Evolutionary conservation across 1,284 basidiomycete species (phyloP).

Genomic region (Tilletia walkeri): DNA sequence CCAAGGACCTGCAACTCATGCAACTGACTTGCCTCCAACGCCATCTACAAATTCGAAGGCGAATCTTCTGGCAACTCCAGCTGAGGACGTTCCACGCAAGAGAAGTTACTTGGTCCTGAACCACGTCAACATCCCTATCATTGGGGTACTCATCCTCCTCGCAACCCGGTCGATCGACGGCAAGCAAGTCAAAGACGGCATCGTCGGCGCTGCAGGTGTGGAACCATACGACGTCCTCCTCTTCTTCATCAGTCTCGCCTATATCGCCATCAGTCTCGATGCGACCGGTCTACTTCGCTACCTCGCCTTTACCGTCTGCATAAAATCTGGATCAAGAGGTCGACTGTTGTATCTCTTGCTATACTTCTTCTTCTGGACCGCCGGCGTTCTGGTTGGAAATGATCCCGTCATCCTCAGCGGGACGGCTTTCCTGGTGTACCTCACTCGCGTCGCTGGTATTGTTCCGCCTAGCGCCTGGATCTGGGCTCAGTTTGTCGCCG

Average conservation of each 20-base stretch:
- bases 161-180: conserved; percentile 72
- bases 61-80: neutral
- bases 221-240: conserved; percentile 91
- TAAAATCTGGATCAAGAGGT: conserved; percentile 38
- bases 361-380: conserved; percentile 74
- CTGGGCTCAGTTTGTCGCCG: conserved; percentile 69
- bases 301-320: conserved; percentile 77
- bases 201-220: conserved; percentile 70
- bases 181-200: conserved; percentile 62
- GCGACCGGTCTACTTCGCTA: conserved; percentile 81
- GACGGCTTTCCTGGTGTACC: conserved; percentile 81
- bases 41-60: neutral
- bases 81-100: neutral
- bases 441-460: conserved; percentile 70
- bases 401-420: conserved; percentile 62
- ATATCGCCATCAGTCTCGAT: conserved; percentile 89
- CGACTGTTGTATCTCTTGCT: conserved; percentile 73
- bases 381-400: conserved; percentile 82
- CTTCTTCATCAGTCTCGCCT: conserved; percentile 86
- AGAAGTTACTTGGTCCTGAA: conserved; percentile 25
- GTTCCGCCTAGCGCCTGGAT: conserved; percentile 66
- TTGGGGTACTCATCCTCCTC: conserved; percentile 75
- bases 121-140: conserved; percentile 63
- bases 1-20: neutral
- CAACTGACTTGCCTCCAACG: neutral